Base-by-base conservation (phyloP, 2,329 filamentous ascomycete genomes). In the Ophiostoma perfectum region DNA sequence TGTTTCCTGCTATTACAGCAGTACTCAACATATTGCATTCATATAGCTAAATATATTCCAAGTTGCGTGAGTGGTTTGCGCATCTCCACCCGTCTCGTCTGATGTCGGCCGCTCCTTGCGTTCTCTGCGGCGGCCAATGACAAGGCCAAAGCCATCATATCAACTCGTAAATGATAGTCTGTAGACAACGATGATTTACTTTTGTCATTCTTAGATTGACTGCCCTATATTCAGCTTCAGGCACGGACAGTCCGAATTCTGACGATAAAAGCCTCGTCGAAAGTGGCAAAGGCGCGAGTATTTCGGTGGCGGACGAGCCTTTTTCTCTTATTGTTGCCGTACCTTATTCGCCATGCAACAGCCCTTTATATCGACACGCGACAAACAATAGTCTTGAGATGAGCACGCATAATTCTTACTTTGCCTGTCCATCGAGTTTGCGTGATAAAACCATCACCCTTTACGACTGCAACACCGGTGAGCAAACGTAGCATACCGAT, bases 251-350 rank as follows among this genome's bases (percentile, higher is more conserved):
- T 49, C 47, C 47, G 47, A 49, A n/a, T 18, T 27, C 27, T 1
- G 27, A 27, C 27, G 27, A 2, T 55, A 9, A 55, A n/a, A 55
- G 18, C 18, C 49, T 55, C 49, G 27, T 4, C 8, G n/a, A 5
- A n/a, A 55, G 49, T n/a, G 49, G 49, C 49, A 55, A 55, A 55
- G 5, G 45, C 3, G 45, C 18, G 5, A 11, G 49, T 55, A 27
- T 36, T 55, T 55, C 49, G 49, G 49, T 27, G n/a, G 27, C n/a
- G 49, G 49, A 55, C n/a, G 49, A 55, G 49, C 49, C 49, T 55
- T 55, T 55, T 55, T 27, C 27, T 27, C 27, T 27, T 1, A 55
- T 27, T 55, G 49, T 18, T n/a, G 16, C 27, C 27, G 27, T 27
- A 27, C 27, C 27, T 27, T 27, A 27, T 27, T 27, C 27, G 27